phyloP scores from a whole-genome alignment of 768 basidiomycete genomes.

The Boletus pseudo-olivaceus region DNA sequence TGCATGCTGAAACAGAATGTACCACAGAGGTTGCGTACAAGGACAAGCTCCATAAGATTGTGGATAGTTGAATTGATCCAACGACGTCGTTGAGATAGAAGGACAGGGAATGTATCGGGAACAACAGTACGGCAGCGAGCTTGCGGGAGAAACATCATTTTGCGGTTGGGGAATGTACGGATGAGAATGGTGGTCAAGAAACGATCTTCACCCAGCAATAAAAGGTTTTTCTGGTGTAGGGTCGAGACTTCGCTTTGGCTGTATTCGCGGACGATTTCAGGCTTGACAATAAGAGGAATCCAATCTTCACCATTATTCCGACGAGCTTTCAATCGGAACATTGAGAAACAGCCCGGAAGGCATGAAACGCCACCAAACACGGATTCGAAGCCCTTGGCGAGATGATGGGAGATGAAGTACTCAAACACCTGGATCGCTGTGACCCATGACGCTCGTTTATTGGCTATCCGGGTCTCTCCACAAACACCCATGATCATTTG shows the following conservation, averaged over 20 bases:
- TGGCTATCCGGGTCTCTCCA: constrained; percentile 97
- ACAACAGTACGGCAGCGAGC: constrained; percentile 93
- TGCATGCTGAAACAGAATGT: constrained; percentile 99
- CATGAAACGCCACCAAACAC: constrained; percentile 99
- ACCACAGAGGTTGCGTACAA: constrained; percentile 94
- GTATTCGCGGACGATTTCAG: constrained; percentile 96
- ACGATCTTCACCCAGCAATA: constrained; percentile 96
- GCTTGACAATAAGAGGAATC: constrained; percentile 95
- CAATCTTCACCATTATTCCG: constrained; percentile 89
- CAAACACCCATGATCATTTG: constrained; percentile 99
- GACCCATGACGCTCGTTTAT: constrained; percentile 98
- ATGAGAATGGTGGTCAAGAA: constrained; percentile 96
- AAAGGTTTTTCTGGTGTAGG: constrained; percentile 95
- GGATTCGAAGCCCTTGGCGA: constrained; percentile 97
- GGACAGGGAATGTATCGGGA: constrained; percentile 89
- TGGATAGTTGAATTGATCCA: constrained; percentile 99
- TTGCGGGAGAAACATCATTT: constrained; percentile 99
- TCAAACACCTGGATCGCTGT: constrained; percentile 98
- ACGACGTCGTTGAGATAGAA: constrained; percentile 93
- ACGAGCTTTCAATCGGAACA: constrained; percentile 97
- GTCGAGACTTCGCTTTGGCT: constrained; percentile 92
- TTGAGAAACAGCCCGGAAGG: constrained; percentile 98
- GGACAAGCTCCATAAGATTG: constrained; percentile 98
- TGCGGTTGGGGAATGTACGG: constrained; percentile 95
- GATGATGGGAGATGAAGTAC: constrained; percentile 98